Base-by-base conservation (phyloP, 2,329 filamentous ascomycete species). In the Sporothrix protearum region DNA sequence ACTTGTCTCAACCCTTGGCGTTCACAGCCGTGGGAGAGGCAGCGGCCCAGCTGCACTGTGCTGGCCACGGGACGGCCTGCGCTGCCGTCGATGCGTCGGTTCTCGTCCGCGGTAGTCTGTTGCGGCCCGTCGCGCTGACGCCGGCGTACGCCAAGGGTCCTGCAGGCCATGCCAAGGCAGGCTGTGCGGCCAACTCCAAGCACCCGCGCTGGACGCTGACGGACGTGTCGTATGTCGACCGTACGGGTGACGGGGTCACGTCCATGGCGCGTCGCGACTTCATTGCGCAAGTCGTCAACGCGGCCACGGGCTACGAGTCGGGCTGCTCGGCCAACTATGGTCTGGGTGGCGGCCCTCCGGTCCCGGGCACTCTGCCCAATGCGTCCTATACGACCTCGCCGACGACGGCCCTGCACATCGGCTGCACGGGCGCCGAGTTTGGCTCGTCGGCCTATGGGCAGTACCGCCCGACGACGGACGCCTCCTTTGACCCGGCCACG, bases 401-500 rank as follows among this genome's bases (percentile, higher is more conserved):
- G 14, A n/a, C 33, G 8, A 61, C 57, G 7, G 30, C 30, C 19
- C 19, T 61, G 30, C 57, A 61, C 33, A 22, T 61, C 22, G 57
- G 57, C 36, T 42, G 59, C 59, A 45, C 59, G 22, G 59, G 59
- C 22, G 59, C 36, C 59, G 59, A 64, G 59, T 64, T 64, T 30
- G 36, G 59, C n/a, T 45, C 59, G 59, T 45, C 59, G n/a, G 59
- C 36, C 5, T 25, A 19, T 9, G 36, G 59, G 12, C 36, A 64
- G 59, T 64, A 64, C 59, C 36, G 36, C 14, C 59, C 59, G 36
- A 39, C 22, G 59, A 45, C 59, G 36, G 59, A 64, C 36, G 59
- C 59, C 19, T 28, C 36, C 2, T 64, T 64, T 64, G 59, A 76
- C 33, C 74, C 74, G 30, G 68, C 28, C 3, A 76, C 63, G 2